These are phyloP conservation scores for Cryptococcus sp. DNA, from an alignment of 1,284 basidiomycete species.

Conservation along the genomic window DNA sequence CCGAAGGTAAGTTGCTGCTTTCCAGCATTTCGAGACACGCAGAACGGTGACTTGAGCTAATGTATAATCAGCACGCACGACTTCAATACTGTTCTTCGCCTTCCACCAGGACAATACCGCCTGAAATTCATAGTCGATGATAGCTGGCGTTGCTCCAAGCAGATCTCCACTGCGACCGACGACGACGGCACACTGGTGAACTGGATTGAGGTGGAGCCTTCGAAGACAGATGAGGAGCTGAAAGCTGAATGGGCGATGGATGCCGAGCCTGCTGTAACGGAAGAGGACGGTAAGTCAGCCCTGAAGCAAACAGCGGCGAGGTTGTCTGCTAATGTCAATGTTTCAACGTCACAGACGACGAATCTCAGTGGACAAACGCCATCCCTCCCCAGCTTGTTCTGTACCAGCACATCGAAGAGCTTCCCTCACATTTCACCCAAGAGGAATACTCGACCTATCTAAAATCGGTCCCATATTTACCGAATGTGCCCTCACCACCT, in stretches of 20 bases:
- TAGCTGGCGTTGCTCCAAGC: conserved; percentile 71
- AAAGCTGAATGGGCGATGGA: conserved; percentile 52
- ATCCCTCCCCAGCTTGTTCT: conserved; percentile 73
- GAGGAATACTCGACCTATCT: conserved; percentile 37
- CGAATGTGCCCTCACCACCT: conserved; percentile 72
- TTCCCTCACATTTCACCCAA: conserved; percentile 60
- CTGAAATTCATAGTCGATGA: conserved; percentile 96
- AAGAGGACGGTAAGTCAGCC: conserved; percentile 40
- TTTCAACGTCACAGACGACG: conserved; percentile 34
- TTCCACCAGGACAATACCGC: conserved; percentile 90
- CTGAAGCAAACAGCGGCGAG: background rate
- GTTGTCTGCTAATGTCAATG: background rate
- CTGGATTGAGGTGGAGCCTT: conserved; percentile 67
- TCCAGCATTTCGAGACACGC: background rate
- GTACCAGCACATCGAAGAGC: conserved; percentile 81
- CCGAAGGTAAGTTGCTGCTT: conserved; percentile 45
- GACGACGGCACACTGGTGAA: conserved; percentile 94
- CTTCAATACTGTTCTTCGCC: conserved; percentile 56
- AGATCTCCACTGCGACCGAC: conserved; percentile 88
- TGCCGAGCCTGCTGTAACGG: conserved; percentile 34
- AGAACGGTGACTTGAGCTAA: background rate
- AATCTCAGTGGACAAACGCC: conserved; percentile 67
- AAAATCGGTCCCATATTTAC: conserved; percentile 56
- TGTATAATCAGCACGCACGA: conserved; percentile 49
- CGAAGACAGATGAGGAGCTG: conserved; percentile 49